A percentile compares a stretch with the other conserved stretches of the same genome.
These are phyloP conservation scores for Aspergillus melleus DNA, from an alignment of 2,329 filamentous ascomycete genomes.

Conservation along the genomic window DNA sequence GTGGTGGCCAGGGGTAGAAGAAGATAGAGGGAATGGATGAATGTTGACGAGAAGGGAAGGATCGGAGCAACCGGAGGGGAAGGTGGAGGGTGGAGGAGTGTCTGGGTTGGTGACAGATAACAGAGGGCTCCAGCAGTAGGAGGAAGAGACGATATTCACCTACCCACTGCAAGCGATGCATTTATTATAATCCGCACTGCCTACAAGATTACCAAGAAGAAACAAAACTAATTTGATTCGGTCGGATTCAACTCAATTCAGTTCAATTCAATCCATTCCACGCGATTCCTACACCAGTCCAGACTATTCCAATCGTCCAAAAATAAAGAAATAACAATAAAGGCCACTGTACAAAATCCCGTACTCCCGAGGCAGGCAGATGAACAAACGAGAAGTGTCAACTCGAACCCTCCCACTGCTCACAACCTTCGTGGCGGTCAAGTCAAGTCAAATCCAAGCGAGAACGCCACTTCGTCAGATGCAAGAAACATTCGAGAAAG, in stretches of 20 bases:
- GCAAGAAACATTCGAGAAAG: slow-evolving; percentile 15
- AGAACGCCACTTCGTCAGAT: slow-evolving; percentile 24
- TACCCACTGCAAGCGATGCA: not conserved
- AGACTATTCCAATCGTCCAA: not conserved
- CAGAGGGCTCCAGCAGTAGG: too few species aligned
- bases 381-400: not conserved
- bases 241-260: not conserved
- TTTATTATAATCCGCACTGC: too few species aligned
- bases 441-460: slow-evolving; percentile 4
- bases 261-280: not conserved
- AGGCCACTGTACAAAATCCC: slow-evolving; percentile 3
- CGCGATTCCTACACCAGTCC: not conserved
- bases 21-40: not conserved
- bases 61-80: too few species aligned
- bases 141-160: not conserved
- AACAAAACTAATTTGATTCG: not conserved
- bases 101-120: too few species aligned
- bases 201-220: not conserved
- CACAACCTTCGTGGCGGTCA: not conserved
- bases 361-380: not conserved
- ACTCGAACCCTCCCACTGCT: not conserved
- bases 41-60: too few species aligned
- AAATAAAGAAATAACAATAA: slow-evolving; percentile 3
- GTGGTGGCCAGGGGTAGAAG: not conserved
- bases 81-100: too few species aligned